Evolutionary conservation across 331 rosid species (phyloP).

Genomic region (Erythrophleum ivorense): DNA sequence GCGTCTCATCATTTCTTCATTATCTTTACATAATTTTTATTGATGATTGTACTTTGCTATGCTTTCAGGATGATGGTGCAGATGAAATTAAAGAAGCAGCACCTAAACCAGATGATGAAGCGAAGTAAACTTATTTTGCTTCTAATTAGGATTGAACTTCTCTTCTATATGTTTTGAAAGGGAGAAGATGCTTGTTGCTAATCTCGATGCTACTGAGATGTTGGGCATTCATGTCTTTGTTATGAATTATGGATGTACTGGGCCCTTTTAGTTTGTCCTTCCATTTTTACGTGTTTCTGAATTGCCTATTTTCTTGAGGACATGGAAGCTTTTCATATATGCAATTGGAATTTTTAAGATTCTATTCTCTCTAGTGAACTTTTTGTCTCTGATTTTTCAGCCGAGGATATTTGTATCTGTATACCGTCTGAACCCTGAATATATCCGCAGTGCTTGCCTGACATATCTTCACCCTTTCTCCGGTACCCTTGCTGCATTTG

Average conservation of each 20-base stretch:
- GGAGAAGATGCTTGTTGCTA: conserved; percentile 77
- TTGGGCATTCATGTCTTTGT: conserved; percentile 75
- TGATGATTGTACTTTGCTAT: conserved; percentile 24
- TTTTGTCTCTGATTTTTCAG: background rate
- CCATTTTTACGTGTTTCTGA: conserved; percentile 59
- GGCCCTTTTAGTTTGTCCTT: conserved; percentile 64
- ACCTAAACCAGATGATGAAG: conserved; percentile 68
- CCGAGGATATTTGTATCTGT: conserved; percentile 20
- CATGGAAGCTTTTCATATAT: conserved; percentile 52
- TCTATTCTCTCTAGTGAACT: conserved; percentile 27
- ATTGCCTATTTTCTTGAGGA: conserved; percentile 54
- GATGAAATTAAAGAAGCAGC: conserved; percentile 97
- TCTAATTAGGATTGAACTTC: conserved; percentile 67
- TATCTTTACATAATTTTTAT: background rate
- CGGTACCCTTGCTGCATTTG: background rate
- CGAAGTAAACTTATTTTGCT: conserved; percentile 54
- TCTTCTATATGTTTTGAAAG: conserved; percentile 72
- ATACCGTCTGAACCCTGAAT: background rate
- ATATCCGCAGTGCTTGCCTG: background rate
- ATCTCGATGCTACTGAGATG: conserved; percentile 61
- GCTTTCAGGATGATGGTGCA: conserved; percentile 82
- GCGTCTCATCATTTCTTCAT: background rate
- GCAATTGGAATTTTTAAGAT: conserved; percentile 45
- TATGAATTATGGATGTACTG: conserved; percentile 63
- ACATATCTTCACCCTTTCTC: background rate